Evolutionary conservation across 176 grass and related monocot genomes (phyloP).

Genomic region (Alopecurus myosuroides): DNA sequence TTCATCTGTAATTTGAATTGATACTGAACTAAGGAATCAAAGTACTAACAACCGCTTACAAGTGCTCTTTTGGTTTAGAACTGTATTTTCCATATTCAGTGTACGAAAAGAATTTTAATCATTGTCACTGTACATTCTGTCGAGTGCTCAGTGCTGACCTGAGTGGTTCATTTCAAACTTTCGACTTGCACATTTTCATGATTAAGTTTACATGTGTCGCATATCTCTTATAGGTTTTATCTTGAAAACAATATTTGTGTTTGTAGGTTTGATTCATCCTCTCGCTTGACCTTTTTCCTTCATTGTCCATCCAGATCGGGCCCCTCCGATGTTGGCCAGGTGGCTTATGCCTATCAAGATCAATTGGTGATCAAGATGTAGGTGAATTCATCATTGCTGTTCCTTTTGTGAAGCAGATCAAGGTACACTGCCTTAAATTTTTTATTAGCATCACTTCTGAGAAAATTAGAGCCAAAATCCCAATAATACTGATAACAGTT

Average conservation of each 20-base stretch:
- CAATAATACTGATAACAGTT: neutral
- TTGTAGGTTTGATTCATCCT: neutral
- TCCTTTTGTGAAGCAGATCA: constrained; percentile 96
- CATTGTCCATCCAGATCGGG: constrained; percentile 53
- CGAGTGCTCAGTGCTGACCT: neutral
- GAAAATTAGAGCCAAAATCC: neutral
- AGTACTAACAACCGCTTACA: neutral
- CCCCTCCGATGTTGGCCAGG: constrained; percentile 98
- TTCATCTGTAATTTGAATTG: constrained; percentile 1
- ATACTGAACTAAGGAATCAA: neutral
- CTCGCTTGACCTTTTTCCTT: constrained; percentile 4
- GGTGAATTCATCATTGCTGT: constrained; percentile 96
- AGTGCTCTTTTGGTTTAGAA: neutral
- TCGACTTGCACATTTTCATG: neutral
- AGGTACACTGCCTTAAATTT: constrained; percentile 40
- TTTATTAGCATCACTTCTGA: neutral
- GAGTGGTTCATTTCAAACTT: neutral
- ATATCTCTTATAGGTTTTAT: neutral
- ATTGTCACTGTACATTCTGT: neutral
- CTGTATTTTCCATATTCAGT: neutral
- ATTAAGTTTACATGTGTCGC: neutral
- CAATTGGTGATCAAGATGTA: constrained; percentile 95
- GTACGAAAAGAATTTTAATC: neutral
- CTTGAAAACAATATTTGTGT: neutral
- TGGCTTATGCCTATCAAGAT: constrained; percentile 96